phyloP scores from a whole-genome alignment of 192 early-diverging fungal species.

The Kickxella alabastrina region DNA sequence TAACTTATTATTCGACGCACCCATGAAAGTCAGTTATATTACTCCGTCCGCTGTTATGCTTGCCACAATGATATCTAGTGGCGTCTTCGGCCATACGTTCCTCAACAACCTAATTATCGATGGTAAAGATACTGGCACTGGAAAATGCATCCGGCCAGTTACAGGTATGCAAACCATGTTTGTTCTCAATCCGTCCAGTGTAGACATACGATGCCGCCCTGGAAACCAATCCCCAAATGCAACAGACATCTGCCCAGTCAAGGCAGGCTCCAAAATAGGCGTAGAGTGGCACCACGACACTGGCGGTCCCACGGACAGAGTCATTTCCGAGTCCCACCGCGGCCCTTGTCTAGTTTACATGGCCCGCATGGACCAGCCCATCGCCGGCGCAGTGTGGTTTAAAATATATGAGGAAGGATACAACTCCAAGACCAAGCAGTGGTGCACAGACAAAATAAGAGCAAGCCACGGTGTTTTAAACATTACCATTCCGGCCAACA shows the following conservation, averaged over 20 bases:
- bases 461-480: not conserved
- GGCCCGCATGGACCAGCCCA: not conserved
- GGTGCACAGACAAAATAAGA: not conserved
- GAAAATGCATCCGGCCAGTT: not conserved
- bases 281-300: not conserved
- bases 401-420: conserved; percentile 3
- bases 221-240: not conserved
- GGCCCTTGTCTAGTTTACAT: conserved; percentile 5
- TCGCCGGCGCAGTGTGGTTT: not conserved
- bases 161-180: not conserved
- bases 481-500: not conserved
- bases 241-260: not conserved
- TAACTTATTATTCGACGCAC: no score
- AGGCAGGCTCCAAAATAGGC: not conserved
- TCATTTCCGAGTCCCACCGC: not conserved
- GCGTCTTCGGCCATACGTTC: not conserved
- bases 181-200: not conserved
- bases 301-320: not conserved
- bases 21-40: no score
- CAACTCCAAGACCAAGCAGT: not conserved
- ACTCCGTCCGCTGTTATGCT: not conserved
- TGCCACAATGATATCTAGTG: not conserved
- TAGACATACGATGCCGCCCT: not conserved
- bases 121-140: not conserved
- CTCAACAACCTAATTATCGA: not conserved